Evolutionary conservation across 805 yeast genomes (phyloP), one percentile per base, ranked within the genome.

Genomic region (Ogataea polymorpha): DNA sequence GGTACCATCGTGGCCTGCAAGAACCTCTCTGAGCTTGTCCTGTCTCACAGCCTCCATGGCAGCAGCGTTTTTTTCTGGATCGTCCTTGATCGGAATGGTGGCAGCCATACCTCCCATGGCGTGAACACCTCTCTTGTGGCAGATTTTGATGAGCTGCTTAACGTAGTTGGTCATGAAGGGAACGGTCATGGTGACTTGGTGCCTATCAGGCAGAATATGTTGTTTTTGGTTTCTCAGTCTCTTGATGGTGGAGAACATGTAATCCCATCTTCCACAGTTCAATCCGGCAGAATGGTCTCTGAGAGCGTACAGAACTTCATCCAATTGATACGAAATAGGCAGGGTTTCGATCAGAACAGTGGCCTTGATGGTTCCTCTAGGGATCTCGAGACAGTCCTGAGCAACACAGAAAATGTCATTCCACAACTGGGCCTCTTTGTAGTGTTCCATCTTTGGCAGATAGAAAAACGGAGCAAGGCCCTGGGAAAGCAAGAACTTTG

Each of bases 71-170:
- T 79, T 76, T 45, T 68, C 75, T 24, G 72, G 68, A 56, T 85
- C 89, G 49, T 77, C 71, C 62, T 84, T 84, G 66, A 84, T 84
- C 49, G 93, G 91, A 54, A 85, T 82, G 51, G 83, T 86, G 4
- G 91, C 91, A 50, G 93, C 91, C 95, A 85, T 85, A 53, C 95
- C 95, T 54, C 95, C 93, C 80, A 85, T 82, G 14, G 91, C 91
- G 58, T 84, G 90, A 31, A 84, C 91, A 48, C 82, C 84, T 67
- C 91, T 75, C 55, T 77, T 72, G 61, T 85, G 95, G 63, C 88
- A 81, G 32, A 79, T 77, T 61, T 80, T 74, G 51, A 85, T 86
- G 62, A 85, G 70, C 55, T 81, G 74, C 53, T 79, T 78, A 40
- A 84, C 91, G 58, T 85, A 85, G 13, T 85, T 77, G 20, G 82